A percentile compares a stretch with the other conserved stretches of the same genome.
These are phyloP conservation scores for Mucuna pruriens DNA, from an alignment of 306 rosid species.

Conservation along the genomic window DNA sequence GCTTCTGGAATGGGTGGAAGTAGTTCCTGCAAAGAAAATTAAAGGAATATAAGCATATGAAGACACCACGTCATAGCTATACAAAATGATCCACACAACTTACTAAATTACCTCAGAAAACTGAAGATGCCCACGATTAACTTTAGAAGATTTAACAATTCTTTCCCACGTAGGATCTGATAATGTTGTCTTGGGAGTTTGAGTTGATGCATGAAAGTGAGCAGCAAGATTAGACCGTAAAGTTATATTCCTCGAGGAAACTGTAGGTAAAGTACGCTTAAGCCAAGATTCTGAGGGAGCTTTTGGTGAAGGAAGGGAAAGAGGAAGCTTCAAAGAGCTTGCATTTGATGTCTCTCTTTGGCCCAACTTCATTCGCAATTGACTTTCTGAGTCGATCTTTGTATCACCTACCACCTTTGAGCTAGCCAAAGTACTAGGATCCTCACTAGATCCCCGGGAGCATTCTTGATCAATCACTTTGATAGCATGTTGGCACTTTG, in stretches of 20 bases:
- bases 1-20: slow-evolving; percentile 83
- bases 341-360: slow-evolving; percentile 31
- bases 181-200: slow-evolving; percentile 34
- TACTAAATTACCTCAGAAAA: slow-evolving; percentile 65
- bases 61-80: background rate
- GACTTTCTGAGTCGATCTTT: slow-evolving; percentile 43
- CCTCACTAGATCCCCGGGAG: slow-evolving; percentile 31
- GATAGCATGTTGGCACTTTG: slow-evolving; percentile 34
- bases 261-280: slow-evolving; percentile 67
- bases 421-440: slow-evolving; percentile 33
- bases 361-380: slow-evolving; percentile 31
- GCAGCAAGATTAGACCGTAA: slow-evolving; percentile 51
- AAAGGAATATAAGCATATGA: slow-evolving; percentile 37
- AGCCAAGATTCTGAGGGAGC: slow-evolving; percentile 98
- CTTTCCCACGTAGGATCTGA: slow-evolving; percentile 65
- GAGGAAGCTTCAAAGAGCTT: slow-evolving; percentile 45
- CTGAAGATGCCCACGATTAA: slow-evolving; percentile 49
- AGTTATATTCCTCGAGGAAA: slow-evolving; percentile 58
- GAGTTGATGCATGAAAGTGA: slow-evolving; percentile 31
- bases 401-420: slow-evolving; percentile 36
- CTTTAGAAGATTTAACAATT: slow-evolving; percentile 60
- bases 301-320: slow-evolving; percentile 76
- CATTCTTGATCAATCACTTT: slow-evolving; percentile 35
- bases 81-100: slow-evolving; percentile 36
- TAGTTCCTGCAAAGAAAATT: slow-evolving; percentile 56